Base-by-base conservation (phyloP, 108 stramenopile species). In the Pseudonitzschia pungens region DNA sequence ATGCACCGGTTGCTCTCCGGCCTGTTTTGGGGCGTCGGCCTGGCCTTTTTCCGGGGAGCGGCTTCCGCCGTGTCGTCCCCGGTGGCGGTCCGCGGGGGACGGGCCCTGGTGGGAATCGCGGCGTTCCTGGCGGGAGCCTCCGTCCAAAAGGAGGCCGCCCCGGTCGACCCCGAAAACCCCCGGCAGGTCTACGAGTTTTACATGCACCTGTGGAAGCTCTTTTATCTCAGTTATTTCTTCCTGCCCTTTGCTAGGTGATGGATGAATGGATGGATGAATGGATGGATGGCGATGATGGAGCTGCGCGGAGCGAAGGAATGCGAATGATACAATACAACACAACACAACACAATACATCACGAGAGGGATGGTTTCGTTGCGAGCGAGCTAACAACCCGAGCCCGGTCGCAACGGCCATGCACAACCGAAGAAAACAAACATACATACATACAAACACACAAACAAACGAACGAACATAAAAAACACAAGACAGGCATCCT, bases 191-290 rank as follows among this genome's bases (percentile, higher is more conserved):
- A 96, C 76, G 69, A 73, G 5, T 92, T 84, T 66, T 96, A 96
- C 85, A 96, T 93, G 92, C 85, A 92, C 55, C 72, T 93, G 28
- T 96, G 95, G 95, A 93, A 96, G 60, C 75, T 93, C 41, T 96
- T 96, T 67, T 96, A 93, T 70, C 50, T 91, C 48, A 86, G 80
- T 43, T 96, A 93, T 63, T 65, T 96, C 56, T 77, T 82, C 0
- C 72, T 95, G n/a, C 92, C 92, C 8, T 87, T 92, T 29, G 87
- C 85, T 15, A 87, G 88, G 52, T 92, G 45, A 76, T 33, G 43
- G 42, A n/a, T n/a, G n/a, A n/a, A n/a, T n/a, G n/a, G n/a, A n/a
- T n/a, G n/a, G n/a, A n/a, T n/a, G n/a, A n/a, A n/a, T n/a, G n/a
- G n/a, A n/a, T n/a, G n/a, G n/a, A n/a, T n/a, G n/a, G n/a, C n/a